Conservation (phyloP, 2,329 filamentous ascomycete species). For the Aspergillus hiratsukae region DNA sequence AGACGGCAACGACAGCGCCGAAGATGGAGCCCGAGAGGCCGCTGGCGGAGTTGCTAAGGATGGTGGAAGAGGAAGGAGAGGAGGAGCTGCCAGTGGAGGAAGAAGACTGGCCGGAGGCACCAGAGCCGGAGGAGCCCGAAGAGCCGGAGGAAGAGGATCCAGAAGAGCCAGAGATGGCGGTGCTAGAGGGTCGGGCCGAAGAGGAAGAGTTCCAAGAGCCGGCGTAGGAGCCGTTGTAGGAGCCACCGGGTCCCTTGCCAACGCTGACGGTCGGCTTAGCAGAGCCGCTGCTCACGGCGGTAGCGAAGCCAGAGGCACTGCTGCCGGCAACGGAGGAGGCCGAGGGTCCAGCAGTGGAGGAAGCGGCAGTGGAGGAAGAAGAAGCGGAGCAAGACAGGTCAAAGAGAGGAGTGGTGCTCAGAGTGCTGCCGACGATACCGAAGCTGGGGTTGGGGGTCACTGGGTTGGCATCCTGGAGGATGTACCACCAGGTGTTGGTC, state of each 20-base stretch:
- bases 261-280: conserved; percentile 1
- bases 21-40: conserved; percentile 33
- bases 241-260: conserved; percentile 1
- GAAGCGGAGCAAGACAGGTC: conserved; percentile 32
- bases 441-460: conserved; percentile 35
- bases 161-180: conserved; percentile 19
- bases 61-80: conserved; percentile 3
- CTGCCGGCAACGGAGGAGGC: conserved; percentile 15
- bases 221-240: conserved; percentile 11
- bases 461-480: conserved; percentile 32
- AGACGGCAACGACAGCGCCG: conserved; percentile 64
- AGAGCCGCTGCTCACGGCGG: conserved; percentile 5
- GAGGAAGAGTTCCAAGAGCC: conserved; percentile 15
- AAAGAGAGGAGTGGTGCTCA: conserved; percentile 36
- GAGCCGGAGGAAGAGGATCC: conserved; percentile 12
- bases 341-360: conserved; percentile 11
- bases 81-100: conserved; percentile 4
- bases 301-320: background rate
- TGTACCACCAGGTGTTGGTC: conserved; percentile 44
- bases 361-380: conserved; percentile 15
- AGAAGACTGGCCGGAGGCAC: conserved; percentile 1
- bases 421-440: conserved; percentile 31
- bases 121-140: conserved; percentile 7
- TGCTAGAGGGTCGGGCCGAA: background rate
- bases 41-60: conserved; percentile 10